phyloP scores from a whole-genome alignment of 2,329 filamentous ascomycete species.

The Alternaria consortialis region DNA sequence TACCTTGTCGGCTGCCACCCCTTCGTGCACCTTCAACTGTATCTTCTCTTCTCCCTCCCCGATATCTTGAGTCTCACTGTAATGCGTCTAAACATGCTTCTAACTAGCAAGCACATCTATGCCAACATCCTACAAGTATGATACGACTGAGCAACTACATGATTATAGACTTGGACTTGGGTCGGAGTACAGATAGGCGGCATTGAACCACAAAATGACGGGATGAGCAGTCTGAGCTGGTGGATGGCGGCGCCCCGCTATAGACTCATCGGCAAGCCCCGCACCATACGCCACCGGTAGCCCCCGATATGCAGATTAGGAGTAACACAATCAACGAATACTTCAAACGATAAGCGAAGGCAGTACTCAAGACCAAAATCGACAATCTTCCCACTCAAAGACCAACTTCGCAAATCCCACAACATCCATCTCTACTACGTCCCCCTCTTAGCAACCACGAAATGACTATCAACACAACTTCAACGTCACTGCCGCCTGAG shows the following conservation, averaged over 20 bases:
- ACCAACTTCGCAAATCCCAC: neutral
- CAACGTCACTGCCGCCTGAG: neutral
- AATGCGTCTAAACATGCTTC: too few species aligned
- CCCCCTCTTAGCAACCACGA: neutral
- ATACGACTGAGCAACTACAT: too few species aligned
- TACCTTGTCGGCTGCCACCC: neutral
- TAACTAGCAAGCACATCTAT: too few species aligned
- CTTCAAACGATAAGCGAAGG: neutral
- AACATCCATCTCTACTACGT: neutral
- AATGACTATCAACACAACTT: constrained; percentile 10
- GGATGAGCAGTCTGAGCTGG: neutral
- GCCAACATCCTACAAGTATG: too few species aligned
- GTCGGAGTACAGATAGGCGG: too few species aligned
- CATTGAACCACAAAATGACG: neutral
- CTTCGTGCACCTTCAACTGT: neutral
- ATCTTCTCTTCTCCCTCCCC: neutral
- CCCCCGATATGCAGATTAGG: constrained; percentile 1
- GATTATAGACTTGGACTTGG: too few species aligned
- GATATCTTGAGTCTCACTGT: neutral
- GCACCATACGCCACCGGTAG: constrained; percentile 8
- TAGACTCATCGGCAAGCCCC: constrained; percentile 8
- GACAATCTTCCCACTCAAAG: neutral
- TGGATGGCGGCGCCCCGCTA: constrained; percentile 3
- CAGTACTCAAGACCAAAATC: neutral
- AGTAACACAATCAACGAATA: neutral